Evolutionary conservation across 805 yeast species (phyloP).

Genomic region (Metschnikowia bowlesiae): DNA sequence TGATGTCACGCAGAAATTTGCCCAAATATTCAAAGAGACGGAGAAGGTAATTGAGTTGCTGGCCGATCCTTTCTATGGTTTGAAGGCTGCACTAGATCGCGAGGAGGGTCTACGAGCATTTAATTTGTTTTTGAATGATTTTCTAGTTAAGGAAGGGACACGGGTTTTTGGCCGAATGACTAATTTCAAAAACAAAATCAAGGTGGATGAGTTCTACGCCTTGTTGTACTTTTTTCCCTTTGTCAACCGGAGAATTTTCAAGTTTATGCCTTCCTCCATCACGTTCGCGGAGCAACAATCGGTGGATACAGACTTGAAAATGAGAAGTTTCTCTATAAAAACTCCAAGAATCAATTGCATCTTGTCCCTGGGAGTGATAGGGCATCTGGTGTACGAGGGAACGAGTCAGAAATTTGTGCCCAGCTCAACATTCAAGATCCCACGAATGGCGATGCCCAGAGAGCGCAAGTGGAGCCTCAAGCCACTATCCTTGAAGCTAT

Average conservation of each 20-base stretch:
- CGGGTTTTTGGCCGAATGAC: constrained; percentile 23
- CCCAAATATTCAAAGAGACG: constrained; percentile 19
- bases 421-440: not conserved
- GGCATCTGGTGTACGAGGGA: constrained; percentile 9
- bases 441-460: constrained; percentile 12
- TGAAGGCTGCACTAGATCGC: constrained; percentile 13
- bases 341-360: constrained; percentile 10
- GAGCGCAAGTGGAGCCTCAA: constrained; percentile 15
- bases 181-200: constrained; percentile 13
- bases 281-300: constrained; percentile 22
- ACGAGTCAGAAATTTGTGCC: constrained; percentile 3
- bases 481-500: constrained; percentile 13
- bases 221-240: constrained; percentile 31
- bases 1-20: constrained; percentile 21
- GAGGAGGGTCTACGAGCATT: constrained; percentile 15
- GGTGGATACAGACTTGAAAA: constrained; percentile 7
- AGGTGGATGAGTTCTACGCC: constrained; percentile 27
- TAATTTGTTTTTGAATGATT: constrained; percentile 9
- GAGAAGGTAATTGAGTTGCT: constrained; percentile 2
- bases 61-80: constrained; percentile 13
- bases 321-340: not conserved
- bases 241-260: constrained; percentile 20
- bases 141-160: constrained; percentile 13
- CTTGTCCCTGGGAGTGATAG: constrained; percentile 6
- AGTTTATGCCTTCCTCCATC: constrained; percentile 23